Evolutionary conservation across 2,329 filamentous ascomycete genomes (phyloP), one percentile per base, ranked within the genome.

Genomic region (Alternaria gaisen): DNA sequence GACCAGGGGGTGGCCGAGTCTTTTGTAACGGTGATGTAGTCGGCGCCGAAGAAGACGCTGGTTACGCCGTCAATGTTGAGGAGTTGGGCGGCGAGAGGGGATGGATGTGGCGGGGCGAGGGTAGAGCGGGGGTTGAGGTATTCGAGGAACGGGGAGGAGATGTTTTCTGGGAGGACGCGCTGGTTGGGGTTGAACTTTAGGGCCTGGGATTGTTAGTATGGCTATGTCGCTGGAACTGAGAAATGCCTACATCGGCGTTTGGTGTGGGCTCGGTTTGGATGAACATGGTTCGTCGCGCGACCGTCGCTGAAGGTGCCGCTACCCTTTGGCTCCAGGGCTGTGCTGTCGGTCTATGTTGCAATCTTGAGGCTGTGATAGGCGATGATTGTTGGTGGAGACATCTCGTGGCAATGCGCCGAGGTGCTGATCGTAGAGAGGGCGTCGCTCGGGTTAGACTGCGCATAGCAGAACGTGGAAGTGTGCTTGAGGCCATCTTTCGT

Each of bases 1-100:
- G 92, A 91, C 95, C 95, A 99, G 73, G 94, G 92, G 3, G 91
- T 91, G 68, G 95, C 91, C 65, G 88, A 85, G 48, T 92, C 88
- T 80, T 99, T 99, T 43, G 91, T 97, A 36, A 99, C 91, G 12
- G 95, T 99, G 80, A 99, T 98, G 83, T 97, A 98, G 78, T 99
- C 94, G 34, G 88, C 83, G 53, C 94, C 95, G 80, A 97, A 97
- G 81, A 98, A 98, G 22, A 99, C 91, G 2, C 92, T 90, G 3
- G 91, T 94, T n/a, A 98, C 91, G 44, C 95, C 95, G 75, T 98
- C 95, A 63, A 97, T 91, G 77, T 92, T 94, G 85, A 98, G 90
- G 53, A 99, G 86, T 78, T 93, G 90, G 34, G 94, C 91, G 5
- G 95, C 95, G 42, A 99, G 87, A 18, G 93, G 94, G 20, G 94